Conservation (phyloP, 163 green algal genomes). For the Chlamydomonas reinhardtii region DNA sequence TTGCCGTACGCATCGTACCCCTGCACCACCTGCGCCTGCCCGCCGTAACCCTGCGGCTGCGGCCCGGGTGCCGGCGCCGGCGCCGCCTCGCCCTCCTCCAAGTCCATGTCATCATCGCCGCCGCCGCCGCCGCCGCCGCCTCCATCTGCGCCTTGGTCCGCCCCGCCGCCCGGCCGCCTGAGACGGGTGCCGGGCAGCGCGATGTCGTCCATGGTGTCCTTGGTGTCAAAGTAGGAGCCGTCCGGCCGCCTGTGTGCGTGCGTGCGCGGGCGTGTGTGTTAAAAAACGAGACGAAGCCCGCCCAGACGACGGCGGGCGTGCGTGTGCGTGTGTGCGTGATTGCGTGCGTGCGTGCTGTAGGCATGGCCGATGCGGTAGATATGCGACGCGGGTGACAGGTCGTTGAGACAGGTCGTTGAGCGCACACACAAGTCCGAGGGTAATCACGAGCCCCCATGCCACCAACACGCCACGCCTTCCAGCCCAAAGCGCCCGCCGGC, state of each 20-base stretch:
- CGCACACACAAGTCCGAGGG: no score
- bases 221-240: conserved; percentile 67
- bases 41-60: conserved; percentile 4
- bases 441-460: no score
- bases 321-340: no score
- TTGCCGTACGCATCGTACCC: conserved; percentile 36
- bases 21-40: conserved; percentile 8
- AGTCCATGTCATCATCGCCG: conserved; percentile 66
- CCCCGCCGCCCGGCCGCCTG: background rate
- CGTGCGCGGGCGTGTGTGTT: background rate
- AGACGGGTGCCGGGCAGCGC: conserved; percentile 31
- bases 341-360: background rate
- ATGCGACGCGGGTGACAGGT: no score
- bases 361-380: no score
- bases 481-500: no score
- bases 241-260: conserved; percentile 37
- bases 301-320: no score
- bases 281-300: no score
- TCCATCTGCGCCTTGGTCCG: background rate
- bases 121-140: background rate
- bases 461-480: no score
- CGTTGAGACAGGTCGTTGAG: no score
- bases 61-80: conserved; percentile 32
- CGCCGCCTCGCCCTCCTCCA: conserved; percentile 67
- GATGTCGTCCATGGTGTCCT: conserved; percentile 59